Evolutionary conservation across 257 asterid species (phyloP).

Genomic region (Solanum chaucha): DNA sequence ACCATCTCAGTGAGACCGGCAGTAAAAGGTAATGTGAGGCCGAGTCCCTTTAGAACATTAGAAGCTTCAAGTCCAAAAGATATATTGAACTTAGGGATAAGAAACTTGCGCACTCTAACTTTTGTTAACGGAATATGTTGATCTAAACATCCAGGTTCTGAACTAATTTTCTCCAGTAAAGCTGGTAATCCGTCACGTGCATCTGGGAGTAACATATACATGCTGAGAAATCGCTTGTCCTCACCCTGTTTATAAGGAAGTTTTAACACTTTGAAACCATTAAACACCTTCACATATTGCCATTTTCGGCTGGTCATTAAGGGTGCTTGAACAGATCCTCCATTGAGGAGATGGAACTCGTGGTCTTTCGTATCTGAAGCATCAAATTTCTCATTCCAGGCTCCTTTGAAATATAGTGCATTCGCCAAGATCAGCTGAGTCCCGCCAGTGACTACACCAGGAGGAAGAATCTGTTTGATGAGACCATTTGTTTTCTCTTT

Average conservation of each 20-base stretch:
- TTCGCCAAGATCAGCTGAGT: constrained; percentile 18
- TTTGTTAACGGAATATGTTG: constrained; percentile 3
- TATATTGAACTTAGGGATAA: constrained; percentile 21
- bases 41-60: neutral
- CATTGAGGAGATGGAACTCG: neutral
- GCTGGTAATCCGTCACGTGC: neutral
- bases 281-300: neutral
- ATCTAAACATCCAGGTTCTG: constrained; percentile 16
- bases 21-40: constrained; percentile 5
- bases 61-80: constrained; percentile 29
- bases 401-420: constrained; percentile 28
- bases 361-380: constrained; percentile 6
- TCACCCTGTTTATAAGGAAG: neutral
- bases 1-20: constrained; percentile 20
- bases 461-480: constrained; percentile 21
- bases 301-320: constrained; percentile 1
- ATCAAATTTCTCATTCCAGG: constrained; percentile 16
- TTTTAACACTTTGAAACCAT: neutral
- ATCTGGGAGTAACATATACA: constrained; percentile 2
- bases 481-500: constrained; percentile 19
- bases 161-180: constrained; percentile 8
- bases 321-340: neutral
- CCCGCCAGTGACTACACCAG: neutral
- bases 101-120: constrained; percentile 13
- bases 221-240: constrained; percentile 12